A percentile compares a stretch with the other conserved stretches of the same genome.
phyloP scores from a whole-genome alignment of 768 basidiomycete species.

The Lactarius pseudohatsudake region DNA sequence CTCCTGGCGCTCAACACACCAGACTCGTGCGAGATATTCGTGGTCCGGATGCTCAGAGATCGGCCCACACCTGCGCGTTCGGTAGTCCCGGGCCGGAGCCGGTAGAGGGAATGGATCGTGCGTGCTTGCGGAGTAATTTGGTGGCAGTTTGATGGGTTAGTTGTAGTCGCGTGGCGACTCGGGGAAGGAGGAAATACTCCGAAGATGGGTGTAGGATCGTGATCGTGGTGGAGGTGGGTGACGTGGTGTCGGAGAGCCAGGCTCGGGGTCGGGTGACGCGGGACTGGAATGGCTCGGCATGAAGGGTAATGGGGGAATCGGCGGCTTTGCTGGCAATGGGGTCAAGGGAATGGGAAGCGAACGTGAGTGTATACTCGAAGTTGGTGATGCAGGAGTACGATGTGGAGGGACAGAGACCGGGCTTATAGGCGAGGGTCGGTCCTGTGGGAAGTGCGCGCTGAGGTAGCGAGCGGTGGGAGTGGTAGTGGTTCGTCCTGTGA shows the following conservation, averaged over 20 bases:
- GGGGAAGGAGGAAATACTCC: too few relatives aligned
- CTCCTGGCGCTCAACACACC: too few relatives aligned
- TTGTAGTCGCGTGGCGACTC: too few relatives aligned
- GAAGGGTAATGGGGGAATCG: too few relatives aligned
- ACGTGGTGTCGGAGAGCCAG: not conserved
- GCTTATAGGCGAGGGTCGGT: not conserved
- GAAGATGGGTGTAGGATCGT: not conserved
- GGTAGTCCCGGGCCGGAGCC: not conserved
- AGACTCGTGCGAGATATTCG: not conserved
- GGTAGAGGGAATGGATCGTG: not conserved
- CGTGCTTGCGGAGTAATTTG: not conserved
- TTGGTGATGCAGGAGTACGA: not conserved
- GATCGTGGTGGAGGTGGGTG: not conserved
- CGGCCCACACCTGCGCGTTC: not conserved
- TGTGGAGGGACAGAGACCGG: constrained; percentile 2
- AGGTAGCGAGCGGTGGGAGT: constrained; percentile 4
- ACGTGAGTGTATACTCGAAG: constrained; percentile 14
- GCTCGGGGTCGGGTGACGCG: too few relatives aligned
- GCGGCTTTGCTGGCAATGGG: not conserved
- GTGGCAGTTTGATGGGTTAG: too few relatives aligned
- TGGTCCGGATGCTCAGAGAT: not conserved
- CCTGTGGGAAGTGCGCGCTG: not conserved
- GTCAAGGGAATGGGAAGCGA: constrained; percentile 14
- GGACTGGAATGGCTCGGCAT: too few relatives aligned
- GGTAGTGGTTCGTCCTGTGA: constrained; percentile 6